phyloP scores from a whole-genome alignment of 176 grass and related monocot species.

The Carex scoparia region DNA sequence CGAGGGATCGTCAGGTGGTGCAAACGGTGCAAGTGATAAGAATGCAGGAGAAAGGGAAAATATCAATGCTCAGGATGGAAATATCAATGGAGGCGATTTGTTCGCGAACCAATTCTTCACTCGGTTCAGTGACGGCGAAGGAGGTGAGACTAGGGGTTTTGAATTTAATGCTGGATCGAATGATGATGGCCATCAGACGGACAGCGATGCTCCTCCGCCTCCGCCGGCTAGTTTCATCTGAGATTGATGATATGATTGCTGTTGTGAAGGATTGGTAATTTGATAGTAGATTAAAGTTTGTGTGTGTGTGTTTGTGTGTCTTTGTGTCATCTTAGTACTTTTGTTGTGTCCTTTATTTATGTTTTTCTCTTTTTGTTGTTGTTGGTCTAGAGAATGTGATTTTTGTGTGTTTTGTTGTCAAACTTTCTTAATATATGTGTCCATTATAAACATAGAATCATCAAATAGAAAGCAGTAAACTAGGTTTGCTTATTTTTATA shows the following conservation, averaged over 20 bases:
- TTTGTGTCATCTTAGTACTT: neutral
- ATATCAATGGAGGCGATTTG: neutral
- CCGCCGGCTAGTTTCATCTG: constrained; percentile 15
- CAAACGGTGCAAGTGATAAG: neutral
- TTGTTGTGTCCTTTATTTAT: neutral
- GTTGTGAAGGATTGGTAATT: neutral
- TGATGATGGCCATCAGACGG: neutral
- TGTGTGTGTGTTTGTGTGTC: neutral
- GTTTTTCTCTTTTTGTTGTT: constrained; percentile 7
- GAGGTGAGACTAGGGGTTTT: neutral
- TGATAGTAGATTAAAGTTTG: too few relatives aligned
- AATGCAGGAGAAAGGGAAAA: neutral
- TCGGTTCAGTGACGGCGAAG: constrained; percentile 4
- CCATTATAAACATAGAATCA: neutral
- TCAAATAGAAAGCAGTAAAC: neutral
- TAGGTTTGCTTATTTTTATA: neutral
- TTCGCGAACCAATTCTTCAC: constrained; percentile 25
- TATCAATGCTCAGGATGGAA: neutral
- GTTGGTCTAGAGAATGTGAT: neutral
- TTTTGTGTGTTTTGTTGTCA: neutral
- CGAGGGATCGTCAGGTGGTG: neutral
- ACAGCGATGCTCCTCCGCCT: neutral
- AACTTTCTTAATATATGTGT: neutral
- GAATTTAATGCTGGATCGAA: neutral
- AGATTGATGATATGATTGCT: neutral